A percentile compares a stretch with the other conserved stretches of the same genome.
Evolutionary conservation across 148 eudicot genomes (phyloP).

Genomic region (Persicaria tinctoria): DNA sequence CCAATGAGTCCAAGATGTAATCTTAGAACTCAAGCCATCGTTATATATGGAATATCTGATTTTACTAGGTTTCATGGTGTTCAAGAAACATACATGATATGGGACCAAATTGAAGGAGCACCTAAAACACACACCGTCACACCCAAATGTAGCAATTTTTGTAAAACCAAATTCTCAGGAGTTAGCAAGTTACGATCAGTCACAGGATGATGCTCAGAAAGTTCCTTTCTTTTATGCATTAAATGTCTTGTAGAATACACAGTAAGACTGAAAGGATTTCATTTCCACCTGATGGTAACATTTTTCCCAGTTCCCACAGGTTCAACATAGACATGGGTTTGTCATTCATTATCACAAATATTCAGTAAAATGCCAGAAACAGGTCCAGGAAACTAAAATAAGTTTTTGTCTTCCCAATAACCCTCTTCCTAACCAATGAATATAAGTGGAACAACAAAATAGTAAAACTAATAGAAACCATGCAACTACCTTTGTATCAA

Average conservation of each 20-base stretch:
- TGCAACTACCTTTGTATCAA: constrained; percentile 75
- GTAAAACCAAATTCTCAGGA: neutral
- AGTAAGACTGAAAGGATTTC: neutral
- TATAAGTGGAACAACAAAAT: neutral
- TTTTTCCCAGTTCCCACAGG: neutral
- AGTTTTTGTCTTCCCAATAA: neutral
- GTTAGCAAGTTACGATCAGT: neutral
- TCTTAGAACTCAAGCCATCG: neutral
- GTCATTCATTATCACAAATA: neutral
- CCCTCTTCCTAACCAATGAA: neutral
- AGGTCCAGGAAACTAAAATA: no score
- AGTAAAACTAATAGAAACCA: constrained; percentile 6
- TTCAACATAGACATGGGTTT: neutral
- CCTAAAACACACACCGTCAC: neutral
- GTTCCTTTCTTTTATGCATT: neutral
- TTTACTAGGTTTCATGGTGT: neutral
- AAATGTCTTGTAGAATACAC: neutral
- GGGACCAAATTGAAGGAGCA: neutral
- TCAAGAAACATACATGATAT: neutral
- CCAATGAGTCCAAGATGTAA: neutral
- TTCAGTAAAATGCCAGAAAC: no score
- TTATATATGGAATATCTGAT: neutral
- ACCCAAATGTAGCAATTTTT: neutral
- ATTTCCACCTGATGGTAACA: neutral
- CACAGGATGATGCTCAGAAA: neutral